Evolutionary conservation across 495 filamentous ascomycete species (phyloP), one percentile per base, ranked within the genome.

Genomic region (Talaromyces stipitatus): DNA sequence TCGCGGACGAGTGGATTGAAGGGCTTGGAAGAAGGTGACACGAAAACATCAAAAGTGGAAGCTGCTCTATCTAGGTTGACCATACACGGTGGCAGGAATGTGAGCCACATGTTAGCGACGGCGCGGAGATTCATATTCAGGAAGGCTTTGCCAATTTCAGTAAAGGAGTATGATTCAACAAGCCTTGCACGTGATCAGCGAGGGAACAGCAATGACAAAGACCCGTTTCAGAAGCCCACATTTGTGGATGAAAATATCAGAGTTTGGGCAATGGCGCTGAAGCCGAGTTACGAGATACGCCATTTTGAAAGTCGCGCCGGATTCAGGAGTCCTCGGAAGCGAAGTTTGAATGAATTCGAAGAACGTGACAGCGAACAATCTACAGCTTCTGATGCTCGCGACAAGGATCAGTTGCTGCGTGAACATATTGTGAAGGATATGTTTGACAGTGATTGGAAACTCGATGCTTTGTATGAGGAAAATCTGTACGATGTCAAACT

Each of bases 51-150:
- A 9, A 51, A 30, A 23, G 8, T 28, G 14, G n/a, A 51, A 30
- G 0, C 24, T 27, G 14, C n/a, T 16, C 24, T 51, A 16, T 29
- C 48, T 5, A 29, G 48, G 24, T 59, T 97, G 57, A 83, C 78
- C n/a, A 69, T 98, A 10, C 86, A 92, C 64, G 91, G 91, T 8
- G 79, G 85, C 6, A 77, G 79, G 55, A 96, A 96, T 67, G 63
- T 96, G 43, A 78, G 81, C 24, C 88, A 97, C 62, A 80, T 82
- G 1, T 64, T 98, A 36, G 92, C 91, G 28, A 88, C 89, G 0
- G 83, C 88, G n/a, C 80, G 94, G 36, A 72, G 83, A 28, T 97
- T 96, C 69, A 79, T 98, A n/a, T 92, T 97, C 65, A 78, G 94
- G 24, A 89, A 86, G 64, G 85, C 86, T 0, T 78, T 92, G 65